Conservation (phyloP, 805 yeast genomes). For the Saccharomycopsis lassenensis region DNA sequence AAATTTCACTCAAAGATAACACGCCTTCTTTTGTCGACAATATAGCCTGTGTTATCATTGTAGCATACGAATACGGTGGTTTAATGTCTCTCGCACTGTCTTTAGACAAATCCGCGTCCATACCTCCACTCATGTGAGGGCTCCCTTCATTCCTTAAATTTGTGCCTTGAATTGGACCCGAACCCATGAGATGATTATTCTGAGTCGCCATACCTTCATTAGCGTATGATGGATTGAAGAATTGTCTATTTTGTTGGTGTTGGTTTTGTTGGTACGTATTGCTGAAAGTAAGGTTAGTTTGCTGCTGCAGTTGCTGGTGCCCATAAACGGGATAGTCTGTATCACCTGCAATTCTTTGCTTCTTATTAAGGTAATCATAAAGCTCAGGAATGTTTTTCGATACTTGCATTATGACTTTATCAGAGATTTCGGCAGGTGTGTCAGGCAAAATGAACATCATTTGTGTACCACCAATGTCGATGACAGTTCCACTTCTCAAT, state of each 20-base stretch:
- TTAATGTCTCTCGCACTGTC: slow-evolving; percentile 90
- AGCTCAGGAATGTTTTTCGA: slow-evolving; percentile 23
- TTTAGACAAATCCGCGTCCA: slow-evolving; percentile 55
- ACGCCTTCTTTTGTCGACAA: slow-evolving; percentile 80
- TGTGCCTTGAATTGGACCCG: too few species aligned
- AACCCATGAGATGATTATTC: too few species aligned
- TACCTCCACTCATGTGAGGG: too few species aligned
- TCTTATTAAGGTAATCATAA: slow-evolving; percentile 20
- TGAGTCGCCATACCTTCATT: too few species aligned
- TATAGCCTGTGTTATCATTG: slow-evolving; percentile 97
- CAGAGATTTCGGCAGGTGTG: slow-evolving; percentile 57
- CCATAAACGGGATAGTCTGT: too few species aligned
- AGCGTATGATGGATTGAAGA: too few species aligned
- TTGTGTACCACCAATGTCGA: slow-evolving; percentile 95
- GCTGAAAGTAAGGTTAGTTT: slow-evolving; percentile 14
- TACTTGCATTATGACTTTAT: slow-evolving; percentile 25
- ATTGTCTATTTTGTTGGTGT: slow-evolving; percentile 25
- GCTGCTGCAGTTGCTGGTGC: slow-evolving; percentile 6
- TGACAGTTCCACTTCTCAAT: slow-evolving; percentile 74
- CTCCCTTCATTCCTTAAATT: too few species aligned
- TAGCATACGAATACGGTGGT: slow-evolving; percentile 95
- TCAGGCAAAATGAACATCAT: slow-evolving; percentile 98
- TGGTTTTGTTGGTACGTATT: slow-evolving; percentile 19
- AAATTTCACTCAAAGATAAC: slow-evolving; percentile 82
- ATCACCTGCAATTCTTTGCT: too few species aligned